These are phyloP conservation scores for Lasiodiplodia sp. DNA, from an alignment of 2,329 filamentous ascomycete genomes.

Conservation along the genomic window DNA sequence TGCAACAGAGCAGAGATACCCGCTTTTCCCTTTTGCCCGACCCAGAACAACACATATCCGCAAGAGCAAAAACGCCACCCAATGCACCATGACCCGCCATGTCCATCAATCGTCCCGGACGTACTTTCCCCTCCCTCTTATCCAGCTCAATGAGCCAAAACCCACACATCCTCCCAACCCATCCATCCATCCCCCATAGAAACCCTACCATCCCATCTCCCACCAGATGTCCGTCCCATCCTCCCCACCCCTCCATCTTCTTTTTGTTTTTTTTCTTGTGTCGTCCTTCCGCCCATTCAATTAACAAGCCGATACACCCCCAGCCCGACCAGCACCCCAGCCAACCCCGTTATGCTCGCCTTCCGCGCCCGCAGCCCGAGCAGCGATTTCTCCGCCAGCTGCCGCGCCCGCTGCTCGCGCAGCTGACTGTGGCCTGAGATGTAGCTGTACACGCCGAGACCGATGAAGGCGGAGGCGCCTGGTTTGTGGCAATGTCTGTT, in stretches of 20 bases:
- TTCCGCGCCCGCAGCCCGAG: conserved; percentile 52
- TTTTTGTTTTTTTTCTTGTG: too few relatives aligned
- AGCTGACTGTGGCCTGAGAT: conserved; percentile 55
- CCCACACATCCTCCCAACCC: too few relatives aligned
- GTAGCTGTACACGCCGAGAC: conserved; percentile 56
- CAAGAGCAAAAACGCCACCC: too few relatives aligned
- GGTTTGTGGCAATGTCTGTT: not conserved
- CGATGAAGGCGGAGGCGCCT: conserved; percentile 56
- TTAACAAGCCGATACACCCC: conserved; percentile 53
- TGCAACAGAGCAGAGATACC: too few relatives aligned
- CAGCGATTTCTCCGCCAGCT: conserved; percentile 43
- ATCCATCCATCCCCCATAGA: too few relatives aligned
- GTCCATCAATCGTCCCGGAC: too few relatives aligned
- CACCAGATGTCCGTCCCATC: not conserved
- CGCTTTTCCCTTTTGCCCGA: too few relatives aligned
- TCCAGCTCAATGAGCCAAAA: too few relatives aligned
- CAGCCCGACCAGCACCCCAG: conserved; percentile 51
- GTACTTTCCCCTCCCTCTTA: too few relatives aligned
- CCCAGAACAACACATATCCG: too few relatives aligned
- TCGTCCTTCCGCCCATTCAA: conserved; percentile 31
- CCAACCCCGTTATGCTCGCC: conserved; percentile 50
- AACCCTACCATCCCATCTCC: too few relatives aligned
- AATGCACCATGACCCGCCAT: too few relatives aligned
- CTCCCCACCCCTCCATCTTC: conserved; percentile 5
- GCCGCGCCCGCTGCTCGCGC: conserved; percentile 44